Evolutionary conservation across 805 yeast genomes (phyloP), one percentile per base, ranked within the genome.

Genomic region (Metschnikowia dekortorum): DNA sequence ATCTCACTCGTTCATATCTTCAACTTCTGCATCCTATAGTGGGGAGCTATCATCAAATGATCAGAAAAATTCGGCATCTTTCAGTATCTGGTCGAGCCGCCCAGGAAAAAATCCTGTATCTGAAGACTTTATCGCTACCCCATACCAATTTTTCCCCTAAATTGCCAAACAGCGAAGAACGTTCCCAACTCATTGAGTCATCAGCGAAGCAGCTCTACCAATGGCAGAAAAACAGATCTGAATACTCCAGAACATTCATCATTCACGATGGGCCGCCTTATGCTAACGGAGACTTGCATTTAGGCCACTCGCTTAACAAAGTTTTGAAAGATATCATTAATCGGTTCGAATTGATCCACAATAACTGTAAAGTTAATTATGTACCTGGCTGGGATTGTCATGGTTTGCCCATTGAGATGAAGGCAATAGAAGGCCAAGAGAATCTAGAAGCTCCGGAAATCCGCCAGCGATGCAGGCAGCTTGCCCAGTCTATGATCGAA

Each of bases 341-440:
- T 54, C 73, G 99, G 46, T 84, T 72, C 57, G 83, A 89, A 61
- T 69, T 91, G 28, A 64, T 84, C 18, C 55, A 63, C 50, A 66
- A 74, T 36, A 87, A 89, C 13, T 76, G 82, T 52, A 75, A 76
- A 44, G 82, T 94, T 3, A 74, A 78, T 47, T 94, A 88, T 61
- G 76, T 77, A 39, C 97, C 98, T 0, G 99, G 99, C 0, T 94
- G 99, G 98, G 99, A 94, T 65, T 94, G 99, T 63, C 99, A 94
- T 70, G 99, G 99, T 0, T 72, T 94, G 36, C 99, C 99, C 1
- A 94, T 94, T 54, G 99, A 94, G 66, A 74, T 89, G 63, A 91
- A 90, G 60, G 96, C 96, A 0, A 66, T 89, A 22, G 65, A 61
- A 40, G 58, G 78, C 53, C 57, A 49, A 47, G 63, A 44, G 58